phyloP scores from a whole-genome alignment of 2,329 filamentous ascomycete genomes.

The Orbilia oligospora region DNA sequence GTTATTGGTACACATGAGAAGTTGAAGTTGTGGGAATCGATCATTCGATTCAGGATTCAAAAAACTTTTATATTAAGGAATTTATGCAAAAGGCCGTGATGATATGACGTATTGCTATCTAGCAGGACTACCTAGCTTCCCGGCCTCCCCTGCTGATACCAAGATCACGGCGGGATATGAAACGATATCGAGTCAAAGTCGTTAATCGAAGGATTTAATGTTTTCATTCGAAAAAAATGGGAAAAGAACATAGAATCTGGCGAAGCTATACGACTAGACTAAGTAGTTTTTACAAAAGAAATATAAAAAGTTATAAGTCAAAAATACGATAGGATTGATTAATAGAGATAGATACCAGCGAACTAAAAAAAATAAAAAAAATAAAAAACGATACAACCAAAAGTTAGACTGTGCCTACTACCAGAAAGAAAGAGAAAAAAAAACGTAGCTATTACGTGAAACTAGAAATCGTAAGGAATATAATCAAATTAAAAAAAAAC shows the following conservation, averaged over 20 bases:
- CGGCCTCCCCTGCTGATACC: too few species aligned
- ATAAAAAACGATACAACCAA: too few species aligned
- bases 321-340: too few species aligned
- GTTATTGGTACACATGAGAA: neutral
- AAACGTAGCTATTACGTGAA: constrained; percentile 46
- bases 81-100: neutral
- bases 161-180: neutral
- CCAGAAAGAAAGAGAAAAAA: neutral
- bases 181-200: neutral
- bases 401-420: constrained; percentile 3
- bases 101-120: neutral
- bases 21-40: neutral
- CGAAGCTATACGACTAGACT: too few species aligned
- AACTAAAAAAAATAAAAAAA: too few species aligned
- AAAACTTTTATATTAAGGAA: neutral
- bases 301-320: too few species aligned
- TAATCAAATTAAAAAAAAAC: neutral
- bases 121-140: too few species aligned
- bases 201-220: neutral
- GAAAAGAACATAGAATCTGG: too few species aligned
- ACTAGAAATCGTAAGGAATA: constrained; percentile 5
- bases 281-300: neutral
- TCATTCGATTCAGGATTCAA: too few species aligned
- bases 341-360: too few species aligned
- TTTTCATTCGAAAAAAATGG: too few species aligned